Base-by-base conservation (phyloP, 2,329 filamentous ascomycete species). In the Epichloe baconii region DNA sequence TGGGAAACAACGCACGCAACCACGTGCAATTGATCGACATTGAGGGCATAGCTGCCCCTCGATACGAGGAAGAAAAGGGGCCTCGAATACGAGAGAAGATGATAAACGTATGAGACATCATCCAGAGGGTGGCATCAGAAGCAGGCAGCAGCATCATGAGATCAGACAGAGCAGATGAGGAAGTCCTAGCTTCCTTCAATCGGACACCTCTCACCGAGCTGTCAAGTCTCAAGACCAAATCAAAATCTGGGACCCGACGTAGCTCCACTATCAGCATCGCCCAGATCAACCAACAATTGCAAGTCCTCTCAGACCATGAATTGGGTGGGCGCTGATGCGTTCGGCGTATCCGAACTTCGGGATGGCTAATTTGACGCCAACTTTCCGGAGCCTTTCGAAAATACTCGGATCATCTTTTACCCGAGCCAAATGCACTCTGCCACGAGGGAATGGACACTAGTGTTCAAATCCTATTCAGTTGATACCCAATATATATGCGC, bases 281-380 rank as follows among this genome's bases (percentile, higher is more conserved):
- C 21, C 65, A 64, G 49, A 64, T 68, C 47, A 60, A 64, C 38
- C 40, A 26, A 26, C 23, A 26, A 26, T 2, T 26, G 23, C 56
- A 65, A 50, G 62, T 69, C 17, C 59, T 68, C 17, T 61, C 61
- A 2, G 61, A 65, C 36, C 59, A 64, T 19, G 63, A 65, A 43
- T 58, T 69, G 11, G 64, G 66, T 69, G 11, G 64, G 66, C 34
- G 62, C 62, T 35, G 64, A 71, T 38, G 69, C 68, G 2, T 73
- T 72, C 54, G 71, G 70, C 26, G 61, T 74, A 31, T 59, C 60
- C 5, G 72, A 75, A 58, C 56, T 67, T 17, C 63, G 72, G 35
- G 72, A 74, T 55, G 68, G 70, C 49, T 74, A 73, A 59, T 75
- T 75, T 49, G 72, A 75, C 53, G 71, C 70, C 35, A 55, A 69